A percentile compares a stretch with the other conserved stretches of the same genome.
phyloP scores from a whole-genome alignment of 805 yeast genomes.

The Candida palmyrensis region DNA sequence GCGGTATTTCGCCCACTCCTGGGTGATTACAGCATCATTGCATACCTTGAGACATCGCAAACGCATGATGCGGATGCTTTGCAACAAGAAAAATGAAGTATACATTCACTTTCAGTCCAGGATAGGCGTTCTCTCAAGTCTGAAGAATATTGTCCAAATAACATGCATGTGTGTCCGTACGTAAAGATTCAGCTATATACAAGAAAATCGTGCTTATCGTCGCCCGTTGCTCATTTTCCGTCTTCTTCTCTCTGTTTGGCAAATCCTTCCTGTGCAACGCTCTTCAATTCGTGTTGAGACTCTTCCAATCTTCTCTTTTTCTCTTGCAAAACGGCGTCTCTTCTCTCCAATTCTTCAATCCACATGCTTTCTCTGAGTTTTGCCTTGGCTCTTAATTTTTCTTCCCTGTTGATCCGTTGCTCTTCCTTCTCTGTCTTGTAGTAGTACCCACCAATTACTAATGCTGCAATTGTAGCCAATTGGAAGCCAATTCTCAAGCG shows the following conservation, averaged over 20 bases:
- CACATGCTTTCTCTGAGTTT: constrained; percentile 78
- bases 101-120: too few relatives aligned
- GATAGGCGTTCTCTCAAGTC: too few relatives aligned
- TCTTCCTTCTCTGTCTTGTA: constrained; percentile 50
- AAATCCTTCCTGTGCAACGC: constrained; percentile 32
- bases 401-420: constrained; percentile 54
- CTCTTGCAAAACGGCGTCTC: constrained; percentile 68
- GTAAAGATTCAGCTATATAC: too few relatives aligned
- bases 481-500: constrained; percentile 88
- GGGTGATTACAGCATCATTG: too few relatives aligned
- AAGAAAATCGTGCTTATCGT: too few relatives aligned
- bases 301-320: constrained; percentile 64
- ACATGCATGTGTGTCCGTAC: too few relatives aligned
- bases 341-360: constrained; percentile 86
- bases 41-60: too few relatives aligned
- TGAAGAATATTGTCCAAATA: too few relatives aligned
- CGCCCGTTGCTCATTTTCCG: too few relatives aligned
- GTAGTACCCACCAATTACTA: constrained; percentile 72
- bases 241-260: constrained; percentile 13
- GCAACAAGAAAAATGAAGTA: too few relatives aligned
- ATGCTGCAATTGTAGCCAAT: constrained; percentile 74
- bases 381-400: constrained; percentile 69
- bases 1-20: too few relatives aligned
- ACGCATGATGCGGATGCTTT: too few relatives aligned
- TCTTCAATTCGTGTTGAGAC: constrained; percentile 42